Evolutionary conservation across 768 basidiomycete species (phyloP), one percentile per base, ranked within the genome.

Genomic region (Suillus discolor): DNA sequence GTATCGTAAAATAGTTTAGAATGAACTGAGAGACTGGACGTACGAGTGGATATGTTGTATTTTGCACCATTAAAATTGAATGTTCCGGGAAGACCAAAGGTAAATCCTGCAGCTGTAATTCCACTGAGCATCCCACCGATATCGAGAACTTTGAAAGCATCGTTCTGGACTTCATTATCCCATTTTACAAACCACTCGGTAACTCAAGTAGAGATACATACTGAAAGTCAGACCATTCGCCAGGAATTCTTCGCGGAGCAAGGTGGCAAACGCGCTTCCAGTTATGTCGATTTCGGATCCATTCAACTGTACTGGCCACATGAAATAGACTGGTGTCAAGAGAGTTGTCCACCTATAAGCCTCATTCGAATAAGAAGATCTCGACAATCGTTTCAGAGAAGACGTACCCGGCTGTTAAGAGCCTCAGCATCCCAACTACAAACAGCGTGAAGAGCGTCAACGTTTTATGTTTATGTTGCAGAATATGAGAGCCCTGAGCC

Each of bases 1-100:
- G 20, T 4, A 45, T 38, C 23, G 13, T 3, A 61, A n/a, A 53
- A 8, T 7, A 16, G 25, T 53, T 16, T 4, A 13, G 8, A 51
- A 15, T 16, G 13, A 53, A 6, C 15, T 28, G 25, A 28, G 16
- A 15, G 16, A 13, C 25, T 18, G 25, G 25, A 53, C 51, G 7
- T 53, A 53, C 25, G 6, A 16, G 51, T 53, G 31, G 70, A 71
- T 12, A 67, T 2, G n/a, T 71, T 69, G 36, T 71, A 71, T 23
- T 63, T 44, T 47, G n/a, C 70, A 16, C 66, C 66, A 23, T 71
- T 71, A 36, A 71, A 71, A 15, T 63, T 45, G 12, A 65, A 51
- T 25, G 67, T 61, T 6, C 70, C 71, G 0, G 62, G 34, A 5
- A 60, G 16, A n/a, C 66, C 66, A 15, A 63, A 59, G 36, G 28